phyloP scores from a whole-genome alignment of 306 rosid species.

The Sicyos baderoa region DNA sequence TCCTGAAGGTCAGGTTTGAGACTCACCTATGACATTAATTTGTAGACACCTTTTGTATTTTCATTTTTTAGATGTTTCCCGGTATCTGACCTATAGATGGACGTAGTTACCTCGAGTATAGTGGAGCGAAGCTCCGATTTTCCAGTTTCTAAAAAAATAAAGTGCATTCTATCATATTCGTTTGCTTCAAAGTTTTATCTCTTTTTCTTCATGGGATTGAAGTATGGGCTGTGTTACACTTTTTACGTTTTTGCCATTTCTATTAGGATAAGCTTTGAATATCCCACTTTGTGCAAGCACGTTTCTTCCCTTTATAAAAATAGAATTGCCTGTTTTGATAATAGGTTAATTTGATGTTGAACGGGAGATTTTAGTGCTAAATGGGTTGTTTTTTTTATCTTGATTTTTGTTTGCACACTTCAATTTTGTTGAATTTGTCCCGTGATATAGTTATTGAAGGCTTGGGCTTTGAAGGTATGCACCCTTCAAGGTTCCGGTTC shows the following conservation, averaged over 20 bases:
- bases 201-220: constrained; percentile 7
- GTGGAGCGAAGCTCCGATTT: no score
- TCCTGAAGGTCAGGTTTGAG: no score
- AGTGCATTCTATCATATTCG: constrained; percentile 14
- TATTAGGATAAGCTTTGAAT: background rate
- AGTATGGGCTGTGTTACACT: constrained; percentile 14
- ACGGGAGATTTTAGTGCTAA: background rate
- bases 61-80: no score
- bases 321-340: background rate
- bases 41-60: no score
- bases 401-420: constrained; percentile 12
- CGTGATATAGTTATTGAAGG: no score
- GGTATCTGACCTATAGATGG: no score
- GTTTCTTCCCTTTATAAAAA: background rate
- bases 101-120: no score
- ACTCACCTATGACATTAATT: no score
- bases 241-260: constrained; percentile 14
- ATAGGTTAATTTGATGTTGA: background rate
- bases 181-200: constrained; percentile 7
- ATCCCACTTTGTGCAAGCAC: constrained; percentile 3
- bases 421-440: background rate
- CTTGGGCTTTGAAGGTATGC: no score
- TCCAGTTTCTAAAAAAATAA: no score
- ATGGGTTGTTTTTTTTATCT: background rate
- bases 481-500: no score